Evolutionary conservation across 1,284 basidiomycete genomes (phyloP).

Genomic region (Golubevia sp.): DNA sequence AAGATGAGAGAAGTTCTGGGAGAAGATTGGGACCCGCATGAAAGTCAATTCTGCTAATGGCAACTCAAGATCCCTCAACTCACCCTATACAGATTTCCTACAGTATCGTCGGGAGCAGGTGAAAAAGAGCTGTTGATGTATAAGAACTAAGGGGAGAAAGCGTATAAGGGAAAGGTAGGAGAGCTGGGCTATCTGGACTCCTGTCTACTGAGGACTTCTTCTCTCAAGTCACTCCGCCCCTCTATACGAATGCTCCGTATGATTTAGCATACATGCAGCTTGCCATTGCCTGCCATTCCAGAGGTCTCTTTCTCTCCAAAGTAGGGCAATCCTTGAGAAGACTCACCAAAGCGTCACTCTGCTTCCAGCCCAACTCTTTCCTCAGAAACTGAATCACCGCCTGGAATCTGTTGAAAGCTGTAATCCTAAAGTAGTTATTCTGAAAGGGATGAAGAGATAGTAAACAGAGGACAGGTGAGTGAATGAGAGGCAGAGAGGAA

Average conservation of each 20-base stretch:
- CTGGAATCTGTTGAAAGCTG: conserved; percentile 90
- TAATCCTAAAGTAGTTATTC: conserved; percentile 92
- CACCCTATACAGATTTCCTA: conserved; percentile 75
- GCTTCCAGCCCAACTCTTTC: conserved; percentile 86
- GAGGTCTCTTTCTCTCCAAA: too few relatives aligned
- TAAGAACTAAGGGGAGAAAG: conserved; percentile 74
- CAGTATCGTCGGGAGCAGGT: conserved; percentile 88
- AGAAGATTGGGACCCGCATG: too few relatives aligned
- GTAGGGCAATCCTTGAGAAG: too few relatives aligned
- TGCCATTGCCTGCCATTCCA: too few relatives aligned
- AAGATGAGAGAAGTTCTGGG: too few relatives aligned
- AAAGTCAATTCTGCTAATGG: too few relatives aligned
- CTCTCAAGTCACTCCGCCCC: too few relatives aligned
- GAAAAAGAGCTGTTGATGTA: conserved; percentile 98
- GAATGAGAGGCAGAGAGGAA: background rate
- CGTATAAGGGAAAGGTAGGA: conserved; percentile 3
- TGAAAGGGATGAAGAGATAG: conserved; percentile 62
- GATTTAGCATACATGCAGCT: too few relatives aligned
- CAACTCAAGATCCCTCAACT: conserved; percentile 16
- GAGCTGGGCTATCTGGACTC: background rate
- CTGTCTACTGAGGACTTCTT: too few relatives aligned
- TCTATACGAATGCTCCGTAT: too few relatives aligned
- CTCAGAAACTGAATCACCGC: conserved; percentile 92
- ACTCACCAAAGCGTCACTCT: conserved; percentile 82
- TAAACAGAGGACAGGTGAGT: background rate